These are phyloP conservation scores for Letharia columbiana DNA, from an alignment of 495 filamentous ascomycete genomes.

Conservation along the genomic window DNA sequence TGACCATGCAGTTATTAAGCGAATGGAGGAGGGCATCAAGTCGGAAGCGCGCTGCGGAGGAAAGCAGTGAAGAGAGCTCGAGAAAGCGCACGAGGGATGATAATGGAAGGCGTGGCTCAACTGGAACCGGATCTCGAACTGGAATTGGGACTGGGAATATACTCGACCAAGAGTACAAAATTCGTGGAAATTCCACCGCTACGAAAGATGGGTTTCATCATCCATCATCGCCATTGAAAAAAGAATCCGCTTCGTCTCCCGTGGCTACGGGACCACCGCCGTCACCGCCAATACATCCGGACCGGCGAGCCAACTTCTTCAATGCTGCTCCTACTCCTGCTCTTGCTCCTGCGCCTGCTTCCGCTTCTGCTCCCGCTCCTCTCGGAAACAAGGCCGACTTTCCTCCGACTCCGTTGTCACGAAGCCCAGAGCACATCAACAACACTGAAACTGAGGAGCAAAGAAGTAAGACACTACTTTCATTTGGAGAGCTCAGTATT, in stretches of 20 bases:
- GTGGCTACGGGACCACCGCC: neutral
- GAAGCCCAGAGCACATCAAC: conserved; percentile 2
- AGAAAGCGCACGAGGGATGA: neutral
- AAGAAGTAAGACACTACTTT: neutral
- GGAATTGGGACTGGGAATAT: neutral
- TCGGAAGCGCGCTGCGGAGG: neutral
- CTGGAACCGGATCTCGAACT: too few species aligned
- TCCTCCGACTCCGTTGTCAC: neutral
- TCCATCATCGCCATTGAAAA: neutral
- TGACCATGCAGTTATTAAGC: neutral
- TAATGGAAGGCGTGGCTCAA: neutral
- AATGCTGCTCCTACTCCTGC: neutral
- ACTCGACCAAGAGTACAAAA: neutral
- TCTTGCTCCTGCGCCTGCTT: neutral
- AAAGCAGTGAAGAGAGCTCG: neutral
- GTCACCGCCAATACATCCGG: neutral
- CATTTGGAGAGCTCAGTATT: neutral
- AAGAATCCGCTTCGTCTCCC: neutral
- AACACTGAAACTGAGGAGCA: neutral
- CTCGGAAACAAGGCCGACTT: neutral
- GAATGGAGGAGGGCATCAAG: neutral
- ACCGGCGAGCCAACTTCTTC: neutral
- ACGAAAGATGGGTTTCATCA: neutral
- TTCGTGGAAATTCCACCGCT: neutral
- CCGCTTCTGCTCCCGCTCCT: neutral